Evolutionary conservation across 805 yeast species (phyloP), one percentile per base, ranked within the genome.

Genomic region (Nakazawaea ishiwadae): DNA sequence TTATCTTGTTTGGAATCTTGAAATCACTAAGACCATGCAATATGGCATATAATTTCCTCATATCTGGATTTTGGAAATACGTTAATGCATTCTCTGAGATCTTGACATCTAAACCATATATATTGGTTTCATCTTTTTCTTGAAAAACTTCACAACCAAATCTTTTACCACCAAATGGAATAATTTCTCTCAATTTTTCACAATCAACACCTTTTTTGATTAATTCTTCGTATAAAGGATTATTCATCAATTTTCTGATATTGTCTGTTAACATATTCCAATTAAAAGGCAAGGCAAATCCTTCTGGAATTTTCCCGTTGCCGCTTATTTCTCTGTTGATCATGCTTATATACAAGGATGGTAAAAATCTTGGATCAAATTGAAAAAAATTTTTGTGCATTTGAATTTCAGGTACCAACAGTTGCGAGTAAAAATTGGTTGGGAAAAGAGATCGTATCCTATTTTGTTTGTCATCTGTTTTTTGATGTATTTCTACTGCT

Each of bases 231-330:
- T 24, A 35, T 3, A 31, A 26, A 5, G 37, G 33, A 26, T 41
- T 41, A 6, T 31, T 24, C 36, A 24, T 14, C 6, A 41, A 3
- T 19, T 19, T 19, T 9, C 15, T 19, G 18, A 31, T 11, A 17
- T 14, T 16, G 16, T 36, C 19, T 10, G 37, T 32, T 7, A 42
- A 21, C 35, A 37, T 27, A n/a, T 42, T 37, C 44, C 44, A 42
- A 16, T 42, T 42, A 30, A 42, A 42, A n/a, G 44, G 44, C 5
- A 42, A 16, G 14, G 7, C 18, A 20, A 35, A 30, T 17, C 32
- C 27, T 8, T 18, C 30, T 2, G 33, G 27, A 7, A 38, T 9
- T 11, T n/a, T 24, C 8, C 20, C 21, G 5, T 32, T 31, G 15
- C 20, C 21, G 9, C 4, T 4, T 12, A 33, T 2, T 24, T 32